Conservation (phyloP, 805 yeast species). For the Kodamaea neixiangensis region DNA sequence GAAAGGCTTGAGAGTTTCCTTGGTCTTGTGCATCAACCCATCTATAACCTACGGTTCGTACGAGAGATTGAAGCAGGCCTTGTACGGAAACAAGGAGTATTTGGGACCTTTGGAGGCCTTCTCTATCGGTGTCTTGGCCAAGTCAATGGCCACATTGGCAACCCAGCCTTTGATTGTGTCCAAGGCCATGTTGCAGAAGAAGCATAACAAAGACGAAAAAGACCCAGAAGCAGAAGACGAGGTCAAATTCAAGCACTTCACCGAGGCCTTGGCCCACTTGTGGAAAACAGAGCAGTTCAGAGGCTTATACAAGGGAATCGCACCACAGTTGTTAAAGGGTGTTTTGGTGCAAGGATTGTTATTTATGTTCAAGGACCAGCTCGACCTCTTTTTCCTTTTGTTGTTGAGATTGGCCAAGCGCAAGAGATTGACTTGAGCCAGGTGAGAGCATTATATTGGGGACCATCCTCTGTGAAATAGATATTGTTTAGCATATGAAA, state of each 20-base stretch:
- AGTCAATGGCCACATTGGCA: conserved; percentile 73
- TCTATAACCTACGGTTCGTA: conserved; percentile 83
- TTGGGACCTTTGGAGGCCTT: conserved; percentile 68
- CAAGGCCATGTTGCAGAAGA: conserved; percentile 75
- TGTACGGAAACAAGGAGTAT: conserved; percentile 44
- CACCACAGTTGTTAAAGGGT: conserved; percentile 80
- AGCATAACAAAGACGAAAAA: conserved; percentile 23
- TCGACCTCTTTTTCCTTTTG: conserved; percentile 42
- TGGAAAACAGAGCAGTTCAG: conserved; percentile 61
- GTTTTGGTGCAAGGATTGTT: conserved; percentile 81
- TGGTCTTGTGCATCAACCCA: conserved; percentile 79
- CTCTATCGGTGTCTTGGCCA: conserved; percentile 74
- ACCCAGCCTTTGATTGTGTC: conserved; percentile 87
- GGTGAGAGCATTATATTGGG: too few species aligned
- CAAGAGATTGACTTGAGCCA: conserved; percentile 1
- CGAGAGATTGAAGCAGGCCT: conserved; percentile 60
- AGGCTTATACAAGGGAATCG: conserved; percentile 77
- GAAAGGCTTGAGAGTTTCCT: conserved; percentile 80
- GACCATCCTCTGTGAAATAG: neutral
- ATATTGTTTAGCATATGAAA: neutral
- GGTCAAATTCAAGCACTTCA: conserved; percentile 55
- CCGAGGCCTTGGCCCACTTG: conserved; percentile 61
- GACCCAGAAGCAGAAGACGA: conserved; percentile 30
- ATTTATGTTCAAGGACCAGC: conserved; percentile 78
- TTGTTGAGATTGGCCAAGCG: conserved; percentile 32